Base-by-base conservation (phyloP, 768 basidiomycete species). In the Auriculariales sp. region DNA sequence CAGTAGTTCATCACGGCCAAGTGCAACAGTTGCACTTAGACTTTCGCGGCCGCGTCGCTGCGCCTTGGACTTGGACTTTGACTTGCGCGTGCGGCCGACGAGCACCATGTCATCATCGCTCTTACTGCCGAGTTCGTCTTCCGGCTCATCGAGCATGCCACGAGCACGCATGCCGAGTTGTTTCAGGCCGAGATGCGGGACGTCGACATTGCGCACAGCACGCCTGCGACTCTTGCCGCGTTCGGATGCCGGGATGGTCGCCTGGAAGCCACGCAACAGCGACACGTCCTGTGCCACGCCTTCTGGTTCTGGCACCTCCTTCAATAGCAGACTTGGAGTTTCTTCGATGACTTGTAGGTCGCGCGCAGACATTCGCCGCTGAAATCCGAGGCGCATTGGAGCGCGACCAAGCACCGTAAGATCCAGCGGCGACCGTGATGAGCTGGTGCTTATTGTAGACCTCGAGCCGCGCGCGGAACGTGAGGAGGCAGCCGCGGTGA, bases 241-340 rank as follows among this genome's bases (percentile, higher is more conserved):
- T 56, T 90, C 84, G 32, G 92, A 78, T 59, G 84, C 86, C 11
- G 94, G 94, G 35, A 95, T 85, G 2, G 94, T 97, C 15, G 94
- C 94, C 58, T 88, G 84, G 65, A 97, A 98, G 0, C 94, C 94
- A 39, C 83, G 78, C 34, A 95, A 67, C 29, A 98, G 71, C 57
- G 86, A 88, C 47, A 92, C 80, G 57, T 78, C 75, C 14, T 74
- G 72, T 3, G 82, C 81, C 28, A 82, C 71, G 32, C 79, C 82
- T 12, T 77, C 76, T 14, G 76, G 75, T 56, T 88, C 85, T 2
- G 87, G 87, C 2, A 91, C 74, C 28, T 83, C 79, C 3, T 70
- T 72, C 14, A 70, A 66, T 31, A 91, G 74, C 9, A 91, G 67
- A 60, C 88, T 84, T 24, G 83, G 79, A 4, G 83, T 79, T 3